A percentile compares a stretch with the other conserved stretches of the same genome.
These are phyloP conservation scores for Coemansia sp. DNA, from an alignment of 192 early-diverging fungal species.

Conservation along the genomic window DNA sequence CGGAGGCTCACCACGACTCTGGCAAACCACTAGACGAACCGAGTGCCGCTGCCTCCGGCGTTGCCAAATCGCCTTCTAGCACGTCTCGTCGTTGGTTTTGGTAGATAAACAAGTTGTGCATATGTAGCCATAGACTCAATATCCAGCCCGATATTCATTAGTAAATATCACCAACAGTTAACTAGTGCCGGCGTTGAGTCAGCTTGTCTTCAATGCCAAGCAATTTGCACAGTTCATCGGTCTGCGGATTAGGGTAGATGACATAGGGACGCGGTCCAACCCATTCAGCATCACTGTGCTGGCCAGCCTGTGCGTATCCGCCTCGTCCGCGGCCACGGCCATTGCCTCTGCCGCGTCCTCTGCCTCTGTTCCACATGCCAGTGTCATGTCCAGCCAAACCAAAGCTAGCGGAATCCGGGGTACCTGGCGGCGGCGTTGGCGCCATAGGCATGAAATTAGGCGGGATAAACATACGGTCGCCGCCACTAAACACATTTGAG, in stretches of 20 bases:
- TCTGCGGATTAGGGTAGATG: slow-evolving; percentile 84
- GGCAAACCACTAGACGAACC: slow-evolving; percentile 6
- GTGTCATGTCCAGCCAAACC: slow-evolving; percentile 25
- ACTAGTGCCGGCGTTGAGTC: slow-evolving; percentile 33
- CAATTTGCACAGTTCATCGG: slow-evolving; percentile 71
- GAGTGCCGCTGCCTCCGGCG: background rate
- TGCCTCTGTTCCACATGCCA: slow-evolving; percentile 8
- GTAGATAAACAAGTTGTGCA: slow-evolving; percentile 11
- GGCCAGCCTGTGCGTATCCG: background rate
- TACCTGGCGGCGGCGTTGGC: slow-evolving; percentile 56
- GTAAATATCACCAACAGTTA: background rate
- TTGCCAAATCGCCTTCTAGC: slow-evolving; percentile 4
- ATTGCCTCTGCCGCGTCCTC: slow-evolving; percentile 16
- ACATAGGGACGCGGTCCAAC: slow-evolving; percentile 31
- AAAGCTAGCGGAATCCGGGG: slow-evolving; percentile 40
- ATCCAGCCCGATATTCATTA: background rate
- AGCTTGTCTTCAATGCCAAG: slow-evolving; percentile 62
- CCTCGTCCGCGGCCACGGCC: slow-evolving; percentile 15
- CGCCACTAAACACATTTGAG: slow-evolving; percentile 61
- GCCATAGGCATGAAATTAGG: slow-evolving; percentile 80
- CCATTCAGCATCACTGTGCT: slow-evolving; percentile 12
- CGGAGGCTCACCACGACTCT: slow-evolving; percentile 17
- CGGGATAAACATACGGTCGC: slow-evolving; percentile 65
- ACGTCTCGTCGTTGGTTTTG: slow-evolving; percentile 53
- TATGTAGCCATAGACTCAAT: slow-evolving; percentile 2